Evolutionary conservation across 805 yeast species (phyloP).

Genomic region (Ogataea ganodermae): DNA sequence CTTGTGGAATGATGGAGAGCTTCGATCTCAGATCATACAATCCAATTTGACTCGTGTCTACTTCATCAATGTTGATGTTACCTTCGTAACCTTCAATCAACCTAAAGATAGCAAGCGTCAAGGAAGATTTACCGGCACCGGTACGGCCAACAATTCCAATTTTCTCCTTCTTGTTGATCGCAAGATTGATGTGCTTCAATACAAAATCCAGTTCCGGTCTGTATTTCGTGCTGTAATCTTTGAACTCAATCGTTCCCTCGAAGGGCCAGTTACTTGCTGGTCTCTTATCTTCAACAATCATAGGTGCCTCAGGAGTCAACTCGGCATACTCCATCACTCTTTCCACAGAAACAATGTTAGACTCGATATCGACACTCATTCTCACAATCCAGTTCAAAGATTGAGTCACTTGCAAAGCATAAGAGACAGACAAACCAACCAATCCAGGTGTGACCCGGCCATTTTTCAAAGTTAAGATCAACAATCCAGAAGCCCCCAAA

Average conservation of each 20-base stretch:
- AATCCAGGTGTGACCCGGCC: constrained; percentile 85
- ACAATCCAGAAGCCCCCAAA: constrained; percentile 79
- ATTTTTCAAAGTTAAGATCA: constrained; percentile 65
- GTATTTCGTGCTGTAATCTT: constrained; percentile 79
- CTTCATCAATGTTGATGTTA: constrained; percentile 66
- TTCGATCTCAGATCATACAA: constrained; percentile 74
- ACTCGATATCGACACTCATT: constrained; percentile 98
- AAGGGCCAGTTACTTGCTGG: constrained; percentile 78
- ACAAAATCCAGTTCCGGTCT: constrained; percentile 81
- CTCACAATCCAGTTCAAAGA: constrained; percentile 96
- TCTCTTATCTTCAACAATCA: constrained; percentile 45
- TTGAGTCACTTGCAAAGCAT: constrained; percentile 91
- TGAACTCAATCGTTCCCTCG: constrained; percentile 65
- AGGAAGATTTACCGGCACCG: constrained; percentile 92
- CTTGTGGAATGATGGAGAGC: constrained; percentile 89
- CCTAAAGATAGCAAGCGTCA: constrained; percentile 81
- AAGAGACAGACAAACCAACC: constrained; percentile 91
- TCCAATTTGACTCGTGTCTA: constrained; percentile 69
- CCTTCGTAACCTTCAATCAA: constrained; percentile 74
- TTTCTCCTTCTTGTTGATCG: constrained; percentile 75
- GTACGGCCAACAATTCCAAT: constrained; percentile 96
- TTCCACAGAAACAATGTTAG: constrained; percentile 86
- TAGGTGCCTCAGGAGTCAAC: constrained; percentile 74
- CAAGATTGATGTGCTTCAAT: constrained; percentile 63
- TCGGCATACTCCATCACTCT: constrained; percentile 59